Conservation (phyloP, 177 flowering plant genomes). For the Vitis hybrid region DNA sequence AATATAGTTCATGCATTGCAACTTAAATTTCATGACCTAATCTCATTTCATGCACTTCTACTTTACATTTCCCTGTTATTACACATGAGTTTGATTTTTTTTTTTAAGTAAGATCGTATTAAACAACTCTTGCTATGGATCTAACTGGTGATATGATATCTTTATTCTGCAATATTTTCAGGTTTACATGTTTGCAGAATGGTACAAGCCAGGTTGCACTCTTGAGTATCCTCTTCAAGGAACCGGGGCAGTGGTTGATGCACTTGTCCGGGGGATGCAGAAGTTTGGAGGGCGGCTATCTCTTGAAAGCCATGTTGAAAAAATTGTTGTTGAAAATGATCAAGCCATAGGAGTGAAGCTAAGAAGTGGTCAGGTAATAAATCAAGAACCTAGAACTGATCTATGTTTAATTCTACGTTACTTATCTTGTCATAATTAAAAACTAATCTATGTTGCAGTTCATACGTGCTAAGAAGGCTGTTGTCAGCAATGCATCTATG, state of each 20-base stretch:
- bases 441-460: conserved; percentile 48
- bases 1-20: no score
- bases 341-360: conserved; percentile 82
- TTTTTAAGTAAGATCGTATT: no score
- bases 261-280: conserved; percentile 83
- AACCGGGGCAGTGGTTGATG: conserved; percentile 77
- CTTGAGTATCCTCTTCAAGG: conserved; percentile 94
- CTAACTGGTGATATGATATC: not conserved
- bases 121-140: not conserved
- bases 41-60: no score
- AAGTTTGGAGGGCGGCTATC: conserved; percentile 88
- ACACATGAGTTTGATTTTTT: no score
- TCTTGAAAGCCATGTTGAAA: conserved; percentile 69
- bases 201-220: conserved; percentile 91
- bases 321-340: conserved; percentile 72
- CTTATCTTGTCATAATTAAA: not conserved
- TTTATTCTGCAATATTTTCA: conserved; percentile 30
- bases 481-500: conserved; percentile 97
- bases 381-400: not conserved
- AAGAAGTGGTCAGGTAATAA: conserved; percentile 66
- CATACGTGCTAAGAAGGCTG: conserved; percentile 89
- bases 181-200: conserved; percentile 97
- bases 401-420: not conserved
- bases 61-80: no score
- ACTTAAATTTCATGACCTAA: no score